A percentile compares a stretch with the other conserved stretches of the same genome.
Conservation (phyloP, 2,329 filamentous ascomycete genomes). For the Cercospora beticola region DNA sequence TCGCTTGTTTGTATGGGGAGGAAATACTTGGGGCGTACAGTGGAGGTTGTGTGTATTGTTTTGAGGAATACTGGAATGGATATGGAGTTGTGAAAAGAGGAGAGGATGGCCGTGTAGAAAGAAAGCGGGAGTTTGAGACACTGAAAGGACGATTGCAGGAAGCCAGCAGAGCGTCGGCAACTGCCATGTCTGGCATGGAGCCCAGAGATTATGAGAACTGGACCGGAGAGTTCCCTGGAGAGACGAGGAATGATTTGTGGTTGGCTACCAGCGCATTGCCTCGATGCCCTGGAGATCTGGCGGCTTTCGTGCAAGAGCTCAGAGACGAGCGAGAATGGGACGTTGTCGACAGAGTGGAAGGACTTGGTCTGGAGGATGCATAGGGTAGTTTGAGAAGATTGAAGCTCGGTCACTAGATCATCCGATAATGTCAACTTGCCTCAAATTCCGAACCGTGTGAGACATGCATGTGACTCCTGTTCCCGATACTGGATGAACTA, state of each 20-base stretch:
- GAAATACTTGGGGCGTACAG: slow-evolving; percentile 28
- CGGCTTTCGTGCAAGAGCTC: background rate
- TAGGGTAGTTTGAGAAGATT: background rate
- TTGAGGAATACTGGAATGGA: slow-evolving; percentile 15
- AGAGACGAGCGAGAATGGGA: slow-evolving; percentile 2
- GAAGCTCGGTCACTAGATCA: background rate
- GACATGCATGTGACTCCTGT: background rate
- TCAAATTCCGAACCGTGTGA: background rate
- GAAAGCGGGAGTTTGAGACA: slow-evolving; percentile 16
- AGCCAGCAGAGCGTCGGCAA: slow-evolving; percentile 9
- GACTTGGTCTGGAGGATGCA: background rate
- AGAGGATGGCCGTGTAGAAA: slow-evolving; percentile 13
- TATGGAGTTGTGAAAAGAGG: slow-evolving; percentile 21
- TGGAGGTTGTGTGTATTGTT: slow-evolving; percentile 28
- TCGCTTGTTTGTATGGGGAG: slow-evolving; percentile 25
- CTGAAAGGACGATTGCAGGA: slow-evolving; percentile 18
- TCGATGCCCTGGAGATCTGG: slow-evolving; percentile 8
- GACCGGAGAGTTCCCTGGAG: slow-evolving; percentile 21
- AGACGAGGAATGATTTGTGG: slow-evolving; percentile 3
- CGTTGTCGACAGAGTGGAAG: background rate
- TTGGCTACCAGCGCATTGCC: slow-evolving; percentile 11
- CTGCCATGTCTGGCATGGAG: slow-evolving; percentile 12
- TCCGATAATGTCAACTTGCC: background rate
- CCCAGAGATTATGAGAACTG: slow-evolving; percentile 24
- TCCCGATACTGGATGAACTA: background rate